Percentiles rank a stretch among this genome's conserved stretches.
These are phyloP conservation scores for Blastobotrys malaysiensis DNA, from an alignment of 1,139 yeast species.

Conservation along the genomic window DNA sequence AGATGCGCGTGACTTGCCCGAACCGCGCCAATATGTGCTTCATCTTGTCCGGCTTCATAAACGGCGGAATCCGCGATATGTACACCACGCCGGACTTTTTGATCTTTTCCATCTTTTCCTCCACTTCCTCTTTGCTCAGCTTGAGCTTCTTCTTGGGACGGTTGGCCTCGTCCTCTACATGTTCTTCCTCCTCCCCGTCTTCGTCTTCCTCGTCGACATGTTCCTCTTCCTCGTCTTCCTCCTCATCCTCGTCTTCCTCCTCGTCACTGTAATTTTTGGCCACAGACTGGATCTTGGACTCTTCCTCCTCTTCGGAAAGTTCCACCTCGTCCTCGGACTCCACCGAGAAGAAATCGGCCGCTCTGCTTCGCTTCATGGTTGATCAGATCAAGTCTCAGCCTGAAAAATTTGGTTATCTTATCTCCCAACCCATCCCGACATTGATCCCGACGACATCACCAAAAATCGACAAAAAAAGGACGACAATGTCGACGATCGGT, in stretches of 20 bases:
- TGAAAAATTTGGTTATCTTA: constrained; percentile 3
- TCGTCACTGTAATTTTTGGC: constrained; percentile 8
- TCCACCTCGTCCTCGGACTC: constrained; percentile 7
- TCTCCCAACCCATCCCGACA: background rate
- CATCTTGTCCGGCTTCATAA: constrained; percentile 91
- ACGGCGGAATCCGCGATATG: constrained; percentile 87
- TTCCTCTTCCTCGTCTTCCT: constrained; percentile 8
- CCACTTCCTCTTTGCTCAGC: constrained; percentile 29
- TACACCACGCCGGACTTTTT: constrained; percentile 88
- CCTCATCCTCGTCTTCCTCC: constrained; percentile 17
- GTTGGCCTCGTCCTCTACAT: constrained; percentile 13
- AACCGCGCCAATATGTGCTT: constrained; percentile 74
- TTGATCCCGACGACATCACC: constrained; percentile 2
- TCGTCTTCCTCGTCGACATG: constrained; percentile 10
- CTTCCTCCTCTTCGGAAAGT: constrained; percentile 9
- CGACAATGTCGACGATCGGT: background rate
- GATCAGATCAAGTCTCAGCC: background rate
- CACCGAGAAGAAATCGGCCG: constrained; percentile 18
- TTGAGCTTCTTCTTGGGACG: constrained; percentile 26
- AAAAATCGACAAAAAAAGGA: background rate
- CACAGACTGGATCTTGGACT: constrained; percentile 1
- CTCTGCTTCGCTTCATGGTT: constrained; percentile 15
- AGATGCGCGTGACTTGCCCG: constrained; percentile 82
- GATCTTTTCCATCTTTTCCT: constrained; percentile 36
- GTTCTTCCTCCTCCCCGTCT: constrained; percentile 13